Evolutionary conservation across 495 filamentous ascomycete species (phyloP), one percentile per base, ranked within the genome.

Genomic region (Friedmanniomyces endolithicus): DNA sequence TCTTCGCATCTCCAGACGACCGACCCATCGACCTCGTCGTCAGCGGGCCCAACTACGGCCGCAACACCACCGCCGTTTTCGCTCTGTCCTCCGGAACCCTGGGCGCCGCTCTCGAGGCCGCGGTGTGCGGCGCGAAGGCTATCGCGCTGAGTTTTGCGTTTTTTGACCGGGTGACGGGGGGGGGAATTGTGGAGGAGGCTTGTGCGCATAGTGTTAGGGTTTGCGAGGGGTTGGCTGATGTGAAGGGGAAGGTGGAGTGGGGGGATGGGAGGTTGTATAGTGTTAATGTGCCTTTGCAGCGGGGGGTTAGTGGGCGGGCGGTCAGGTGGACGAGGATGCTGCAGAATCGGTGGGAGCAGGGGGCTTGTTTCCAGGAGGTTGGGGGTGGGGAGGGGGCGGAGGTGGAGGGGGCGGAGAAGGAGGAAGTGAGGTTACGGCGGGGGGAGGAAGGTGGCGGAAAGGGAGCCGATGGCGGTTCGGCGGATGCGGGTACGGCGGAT

Each of bases 61-160:
- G 90, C 35, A 98, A 98, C 70, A 86, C 86, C 2, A 97, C 92
- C 0, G 86, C 90, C 0, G 75, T 95, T 20, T 96, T 97, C 63
- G 83, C 84, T n/a, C 71, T 98, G 50, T 87, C 82, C 37, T 87
- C 82, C 40, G 92, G 92, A 20, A 98, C 92, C 0, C 72, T 98
- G 46, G 92, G 92, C 17, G 92, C 82, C 0, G 92, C 92, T 0
- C 76, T 98, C 69, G 92, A 97, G 70, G 90, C 84, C 11, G 89
- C 92, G n/a, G 78, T 88, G 0, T 95, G 87, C 62, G 80, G 77
- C 33, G 78, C 78, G 50, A 81, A 76, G 50, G 77, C 87, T 7
- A 84, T 98, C 53, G 92, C 92, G 1, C 67, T 98, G 25, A 85
- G 79, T 11, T 97, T 87, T 64, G 92, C 89, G 1, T 96, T 95